Evolutionary conservation across 257 asterid species (phyloP).

Genomic region (Jacaranda copaia): DNA sequence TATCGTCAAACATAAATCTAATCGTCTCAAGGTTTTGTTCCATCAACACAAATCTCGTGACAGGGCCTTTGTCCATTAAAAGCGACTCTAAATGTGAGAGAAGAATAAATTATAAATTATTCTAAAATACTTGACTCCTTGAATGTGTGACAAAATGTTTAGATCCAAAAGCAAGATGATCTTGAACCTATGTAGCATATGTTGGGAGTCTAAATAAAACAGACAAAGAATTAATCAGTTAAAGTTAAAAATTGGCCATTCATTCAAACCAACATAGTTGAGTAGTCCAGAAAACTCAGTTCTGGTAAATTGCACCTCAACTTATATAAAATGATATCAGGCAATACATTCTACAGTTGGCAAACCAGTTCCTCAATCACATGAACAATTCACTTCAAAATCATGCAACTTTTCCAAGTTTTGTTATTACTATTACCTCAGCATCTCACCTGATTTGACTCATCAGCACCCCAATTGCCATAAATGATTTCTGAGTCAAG

Average conservation of each 20-base stretch:
- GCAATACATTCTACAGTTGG: neutral
- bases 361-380: neutral
- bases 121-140: neutral
- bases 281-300: neutral
- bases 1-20: too few relatives aligned
- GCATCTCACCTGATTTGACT: slow-evolving; percentile 61
- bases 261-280: neutral
- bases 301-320: too few relatives aligned
- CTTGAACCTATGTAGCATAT: too few relatives aligned
- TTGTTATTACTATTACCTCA: slow-evolving; percentile 33
- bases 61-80: too few relatives aligned
- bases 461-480: slow-evolving; percentile 38
- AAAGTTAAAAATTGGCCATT: neutral
- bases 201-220: too few relatives aligned
- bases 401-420: slow-evolving; percentile 16
- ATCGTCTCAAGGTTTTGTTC: too few relatives aligned
- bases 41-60: too few relatives aligned
- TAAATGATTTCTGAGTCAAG: slow-evolving; percentile 52
- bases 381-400: slow-evolving; percentile 29
- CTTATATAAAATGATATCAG: neutral
- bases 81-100: too few relatives aligned
- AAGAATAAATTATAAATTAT: too few relatives aligned
- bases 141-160: neutral
- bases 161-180: neutral
- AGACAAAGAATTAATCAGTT: neutral